These are phyloP conservation scores for Botrytis pseudocinerea DNA, from an alignment of 2,329 filamentous ascomycete species.

Conservation along the genomic window DNA sequence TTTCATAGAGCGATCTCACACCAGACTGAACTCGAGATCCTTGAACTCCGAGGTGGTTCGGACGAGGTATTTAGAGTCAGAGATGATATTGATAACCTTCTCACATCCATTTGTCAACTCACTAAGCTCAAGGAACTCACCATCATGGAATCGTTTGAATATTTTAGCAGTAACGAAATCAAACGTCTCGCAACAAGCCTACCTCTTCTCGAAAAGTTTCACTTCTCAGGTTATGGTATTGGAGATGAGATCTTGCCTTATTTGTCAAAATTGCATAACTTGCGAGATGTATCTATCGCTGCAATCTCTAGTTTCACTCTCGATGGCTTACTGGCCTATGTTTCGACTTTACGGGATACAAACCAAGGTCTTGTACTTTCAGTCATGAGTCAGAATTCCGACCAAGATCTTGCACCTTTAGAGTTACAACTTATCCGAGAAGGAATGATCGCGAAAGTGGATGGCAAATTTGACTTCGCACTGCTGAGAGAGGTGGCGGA, in stretches of 20 bases:
- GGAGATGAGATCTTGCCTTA: constrained; percentile 50
- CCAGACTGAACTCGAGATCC: constrained; percentile 49
- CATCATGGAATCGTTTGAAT: constrained; percentile 52
- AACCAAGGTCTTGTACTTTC: constrained; percentile 41
- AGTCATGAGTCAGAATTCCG: constrained; percentile 39
- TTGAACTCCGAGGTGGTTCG: constrained; percentile 50
- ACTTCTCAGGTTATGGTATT: constrained; percentile 55
- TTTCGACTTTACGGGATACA: constrained; percentile 42
- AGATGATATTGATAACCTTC: constrained; percentile 51
- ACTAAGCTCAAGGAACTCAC: constrained; percentile 54
- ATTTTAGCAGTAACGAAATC: constrained; percentile 53
- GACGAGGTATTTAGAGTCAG: constrained; percentile 46
- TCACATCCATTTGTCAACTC: constrained; percentile 53
- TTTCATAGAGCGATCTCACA: constrained; percentile 55
- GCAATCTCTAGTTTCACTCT: constrained; percentile 57
- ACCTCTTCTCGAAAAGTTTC: constrained; percentile 54
- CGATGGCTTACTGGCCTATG: constrained; percentile 49
- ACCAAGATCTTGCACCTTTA: constrained; percentile 34
- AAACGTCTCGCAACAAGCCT: constrained; percentile 46
- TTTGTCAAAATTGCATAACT: constrained; percentile 48
- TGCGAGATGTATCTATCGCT: constrained; percentile 55
- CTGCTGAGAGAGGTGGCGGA: constrained; percentile 37
- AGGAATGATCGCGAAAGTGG: constrained; percentile 37
- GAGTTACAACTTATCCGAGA: constrained; percentile 37
- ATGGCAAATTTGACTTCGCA: constrained; percentile 42